These are phyloP conservation scores for Blastobotrys buckinghamii DNA, from an alignment of 1,139 yeast genomes.

Conservation along the genomic window DNA sequence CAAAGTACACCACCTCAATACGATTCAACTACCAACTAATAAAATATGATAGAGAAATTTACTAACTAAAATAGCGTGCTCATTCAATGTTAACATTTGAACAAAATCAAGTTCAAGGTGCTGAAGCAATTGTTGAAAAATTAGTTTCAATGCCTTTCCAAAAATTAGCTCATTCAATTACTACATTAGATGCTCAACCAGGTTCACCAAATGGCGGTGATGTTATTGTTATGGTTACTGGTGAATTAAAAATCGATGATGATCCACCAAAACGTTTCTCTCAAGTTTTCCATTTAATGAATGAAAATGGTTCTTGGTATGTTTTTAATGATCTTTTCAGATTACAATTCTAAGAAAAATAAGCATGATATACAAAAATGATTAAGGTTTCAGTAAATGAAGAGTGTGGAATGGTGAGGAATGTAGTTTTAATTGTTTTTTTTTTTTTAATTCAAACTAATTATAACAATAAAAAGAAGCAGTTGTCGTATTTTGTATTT, in stretches of 20 bases:
- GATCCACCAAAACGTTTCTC: slow-evolving; percentile 95
- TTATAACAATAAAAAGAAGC: no score
- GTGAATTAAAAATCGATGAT: slow-evolving; percentile 87
- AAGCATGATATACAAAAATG: neutral
- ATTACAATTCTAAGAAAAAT: slow-evolving; percentile 34
- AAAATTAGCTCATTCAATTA: slow-evolving; percentile 86
- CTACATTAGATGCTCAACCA: slow-evolving; percentile 97
- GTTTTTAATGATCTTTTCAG: slow-evolving; percentile 97
- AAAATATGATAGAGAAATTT: neutral
- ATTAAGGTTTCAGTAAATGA: no score
- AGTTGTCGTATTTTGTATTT: no score
- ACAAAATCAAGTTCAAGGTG: slow-evolving; percentile 90
- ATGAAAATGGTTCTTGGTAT: slow-evolving; percentile 84
- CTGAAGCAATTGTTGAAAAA: slow-evolving; percentile 86
- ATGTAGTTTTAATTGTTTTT: no score
- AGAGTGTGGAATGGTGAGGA: no score
- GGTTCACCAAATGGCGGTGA: slow-evolving; percentile 84
- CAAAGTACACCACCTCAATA: no score
- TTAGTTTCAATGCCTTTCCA: slow-evolving; percentile 81
- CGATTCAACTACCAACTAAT: neutral
- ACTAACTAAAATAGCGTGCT: slow-evolving; percentile 48
- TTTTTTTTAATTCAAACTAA: no score
- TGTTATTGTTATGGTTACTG: slow-evolving; percentile 96
- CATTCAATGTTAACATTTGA: slow-evolving; percentile 98
- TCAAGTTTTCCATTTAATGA: slow-evolving; percentile 94